A percentile compares a stretch with the other conserved stretches of the same genome.
phyloP scores from a whole-genome alignment of 805 yeast species.

The Candida arabinofermentans region DNA sequence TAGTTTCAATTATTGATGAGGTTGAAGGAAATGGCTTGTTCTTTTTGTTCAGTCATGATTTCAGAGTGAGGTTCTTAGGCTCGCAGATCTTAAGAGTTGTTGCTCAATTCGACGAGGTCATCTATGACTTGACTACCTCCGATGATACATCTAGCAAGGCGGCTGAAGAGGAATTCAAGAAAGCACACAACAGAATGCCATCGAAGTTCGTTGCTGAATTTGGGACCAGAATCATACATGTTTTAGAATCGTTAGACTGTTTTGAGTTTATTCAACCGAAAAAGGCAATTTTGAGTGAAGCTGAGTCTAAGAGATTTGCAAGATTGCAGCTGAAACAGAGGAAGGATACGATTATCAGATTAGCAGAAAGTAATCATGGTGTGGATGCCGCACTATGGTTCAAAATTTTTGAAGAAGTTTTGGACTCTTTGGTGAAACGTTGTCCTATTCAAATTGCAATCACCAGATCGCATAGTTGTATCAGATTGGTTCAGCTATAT shows the following conservation, averaged over 20 bases:
- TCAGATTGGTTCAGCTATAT: conserved; percentile 80
- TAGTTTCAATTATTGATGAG: conserved; percentile 85
- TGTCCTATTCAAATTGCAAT: conserved; percentile 94
- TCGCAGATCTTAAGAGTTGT: conserved; percentile 69
- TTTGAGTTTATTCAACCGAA: conserved; percentile 54
- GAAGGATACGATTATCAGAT: conserved; percentile 62
- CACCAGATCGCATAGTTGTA: conserved; percentile 87
- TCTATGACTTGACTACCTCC: conserved; percentile 42
- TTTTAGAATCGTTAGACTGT: conserved; percentile 68
- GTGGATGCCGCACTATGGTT: conserved; percentile 98
- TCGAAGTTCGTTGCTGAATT: conserved; percentile 75
- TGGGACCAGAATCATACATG: conserved; percentile 72
- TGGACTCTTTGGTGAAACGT: conserved; percentile 65
- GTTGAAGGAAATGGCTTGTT: conserved; percentile 94
- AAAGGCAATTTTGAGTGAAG: conserved; percentile 54
- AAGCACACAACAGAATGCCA: conserved; percentile 51
- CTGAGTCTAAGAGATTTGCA: conserved; percentile 70
- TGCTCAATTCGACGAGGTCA: conserved; percentile 83
- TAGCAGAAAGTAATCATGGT: conserved; percentile 91
- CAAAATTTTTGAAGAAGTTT: conserved; percentile 71
- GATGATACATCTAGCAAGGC: conserved; percentile 7
- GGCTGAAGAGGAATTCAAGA: conserved; percentile 18
- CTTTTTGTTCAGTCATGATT: conserved; percentile 85
- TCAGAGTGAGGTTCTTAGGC: conserved; percentile 69
- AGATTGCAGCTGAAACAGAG: conserved; percentile 56